phyloP scores from a whole-genome alignment of 192 early-diverging fungal genomes.

The Backusella sp. region DNA sequence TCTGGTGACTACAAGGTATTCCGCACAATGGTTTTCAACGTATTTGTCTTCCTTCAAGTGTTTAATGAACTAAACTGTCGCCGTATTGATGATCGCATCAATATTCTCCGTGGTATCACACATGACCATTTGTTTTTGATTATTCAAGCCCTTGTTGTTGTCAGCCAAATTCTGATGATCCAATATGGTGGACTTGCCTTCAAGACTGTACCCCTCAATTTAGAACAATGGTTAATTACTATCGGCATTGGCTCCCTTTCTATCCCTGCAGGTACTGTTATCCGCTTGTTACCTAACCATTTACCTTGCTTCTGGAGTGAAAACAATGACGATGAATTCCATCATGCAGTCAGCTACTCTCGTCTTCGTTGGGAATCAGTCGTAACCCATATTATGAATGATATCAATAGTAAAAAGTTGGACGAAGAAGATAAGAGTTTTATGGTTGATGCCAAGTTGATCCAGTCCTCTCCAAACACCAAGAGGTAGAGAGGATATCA shows the following conservation, averaged over 20 bases:
- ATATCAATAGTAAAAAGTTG: background rate
- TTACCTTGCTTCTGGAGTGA: slow-evolving; percentile 18
- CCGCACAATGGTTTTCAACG: slow-evolving; percentile 87
- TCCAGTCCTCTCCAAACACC: background rate
- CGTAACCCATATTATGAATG: slow-evolving; percentile 6
- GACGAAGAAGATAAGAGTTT: background rate
- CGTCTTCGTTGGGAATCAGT: slow-evolving; percentile 26
- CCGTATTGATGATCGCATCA: slow-evolving; percentile 72
- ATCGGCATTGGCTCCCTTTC: slow-evolving; percentile 76
- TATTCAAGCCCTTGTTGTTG: slow-evolving; percentile 53
- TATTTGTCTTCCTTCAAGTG: slow-evolving; percentile 92
- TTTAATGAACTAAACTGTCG: slow-evolving; percentile 96
- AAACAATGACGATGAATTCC: slow-evolving; percentile 41
- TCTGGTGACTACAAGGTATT: slow-evolving; percentile 41
- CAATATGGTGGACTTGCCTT: slow-evolving; percentile 86
- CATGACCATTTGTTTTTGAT: slow-evolving; percentile 77
- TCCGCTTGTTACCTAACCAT: slow-evolving; percentile 69
- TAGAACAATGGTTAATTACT: slow-evolving; percentile 76
- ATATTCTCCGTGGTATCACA: slow-evolving; percentile 82
- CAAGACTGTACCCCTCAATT: slow-evolving; percentile 66
- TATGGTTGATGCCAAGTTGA: background rate
- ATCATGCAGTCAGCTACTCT: slow-evolving; percentile 21
- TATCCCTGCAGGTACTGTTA: slow-evolving; percentile 63
- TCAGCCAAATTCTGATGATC: slow-evolving; percentile 81
- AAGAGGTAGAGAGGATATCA: background rate